phyloP scores from a whole-genome alignment of 768 basidiomycete genomes.

The Lentinula aciculospora region DNA sequence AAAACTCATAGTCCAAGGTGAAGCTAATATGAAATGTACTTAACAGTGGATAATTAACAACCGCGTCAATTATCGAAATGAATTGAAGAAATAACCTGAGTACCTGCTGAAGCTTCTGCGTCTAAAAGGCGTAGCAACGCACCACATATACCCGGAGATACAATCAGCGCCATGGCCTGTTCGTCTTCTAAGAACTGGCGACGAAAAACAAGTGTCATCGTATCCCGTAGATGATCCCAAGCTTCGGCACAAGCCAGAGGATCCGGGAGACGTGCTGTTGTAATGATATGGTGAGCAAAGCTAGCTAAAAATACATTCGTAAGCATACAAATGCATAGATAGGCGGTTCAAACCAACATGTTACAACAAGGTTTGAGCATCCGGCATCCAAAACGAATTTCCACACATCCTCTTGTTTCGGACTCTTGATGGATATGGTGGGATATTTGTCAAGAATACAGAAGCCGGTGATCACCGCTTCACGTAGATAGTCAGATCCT shows the following conservation, averaged over 20 bases:
- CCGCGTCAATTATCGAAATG: neutral
- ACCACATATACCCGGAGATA: constrained; percentile 43
- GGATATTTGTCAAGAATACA: constrained; percentile 19
- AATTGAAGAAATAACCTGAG: neutral
- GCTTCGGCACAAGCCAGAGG: constrained; percentile 41
- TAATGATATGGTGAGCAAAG: constrained; percentile 38
- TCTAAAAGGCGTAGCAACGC: constrained; percentile 29
- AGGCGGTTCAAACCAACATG: constrained; percentile 29
- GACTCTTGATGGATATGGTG: constrained; percentile 10
- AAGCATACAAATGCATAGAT: neutral
- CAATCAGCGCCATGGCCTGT: constrained; percentile 44
- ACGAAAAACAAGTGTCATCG: constrained; percentile 41
- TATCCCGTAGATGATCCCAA: constrained; percentile 49
- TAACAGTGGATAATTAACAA: neutral
- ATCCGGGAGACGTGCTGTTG: constrained; percentile 20
- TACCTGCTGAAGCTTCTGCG: neutral
- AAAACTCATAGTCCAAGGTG: constrained; percentile 50
- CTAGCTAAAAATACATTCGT: constrained; percentile 30
- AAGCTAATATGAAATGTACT: constrained; percentile 26
- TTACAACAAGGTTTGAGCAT: constrained; percentile 27
- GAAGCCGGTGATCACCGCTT: constrained; percentile 28
- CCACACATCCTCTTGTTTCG: constrained; percentile 33
- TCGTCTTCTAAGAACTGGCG: constrained; percentile 39
- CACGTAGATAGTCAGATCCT: constrained; percentile 20
- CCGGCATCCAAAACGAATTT: constrained; percentile 21